Conservation (phyloP, 192 early-diverging fungal genomes). For the Coemansia sp. region DNA sequence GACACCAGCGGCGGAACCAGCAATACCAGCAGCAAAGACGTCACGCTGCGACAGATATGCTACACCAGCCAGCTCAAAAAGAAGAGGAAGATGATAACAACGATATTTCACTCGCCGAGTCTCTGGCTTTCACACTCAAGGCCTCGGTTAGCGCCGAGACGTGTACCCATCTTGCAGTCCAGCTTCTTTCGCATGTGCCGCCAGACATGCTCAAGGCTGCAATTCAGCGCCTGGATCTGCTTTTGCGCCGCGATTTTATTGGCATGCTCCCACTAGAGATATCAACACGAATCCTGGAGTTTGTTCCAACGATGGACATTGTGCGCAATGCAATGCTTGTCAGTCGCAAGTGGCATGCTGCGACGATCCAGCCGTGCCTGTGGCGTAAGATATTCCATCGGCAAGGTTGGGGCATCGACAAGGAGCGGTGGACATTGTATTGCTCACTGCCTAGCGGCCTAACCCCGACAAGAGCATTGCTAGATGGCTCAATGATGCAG, state of each 20-base stretch:
- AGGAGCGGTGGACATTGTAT: constrained; percentile 39
- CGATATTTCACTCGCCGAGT: constrained; percentile 12
- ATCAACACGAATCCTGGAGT: constrained; percentile 30
- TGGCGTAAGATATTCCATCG: constrained; percentile 33
- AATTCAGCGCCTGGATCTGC: constrained; percentile 28
- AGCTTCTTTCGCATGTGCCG: constrained; percentile 35
- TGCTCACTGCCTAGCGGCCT: constrained; percentile 15
- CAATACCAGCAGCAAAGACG: no score
- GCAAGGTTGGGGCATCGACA: constrained; percentile 36
- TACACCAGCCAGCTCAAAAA: background rate
- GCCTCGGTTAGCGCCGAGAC: constrained; percentile 19
- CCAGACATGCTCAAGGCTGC: constrained; percentile 28
- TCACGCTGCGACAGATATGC: background rate
- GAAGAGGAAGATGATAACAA: background rate
- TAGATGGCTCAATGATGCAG: constrained; percentile 22
- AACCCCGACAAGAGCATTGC: constrained; percentile 7
- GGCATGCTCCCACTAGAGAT: constrained; percentile 44
- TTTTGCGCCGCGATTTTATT: constrained; percentile 47
- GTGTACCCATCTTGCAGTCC: constrained; percentile 31
- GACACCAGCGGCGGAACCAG: background rate
- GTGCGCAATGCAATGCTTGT: constrained; percentile 26
- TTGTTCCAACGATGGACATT: constrained; percentile 29
- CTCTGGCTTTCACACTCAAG: constrained; percentile 26
- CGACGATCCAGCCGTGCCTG: constrained; percentile 34
- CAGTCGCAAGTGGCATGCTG: constrained; percentile 29